Percentiles rank a stretch among this genome's conserved stretches.
Evolutionary conservation across 371 early-diverging fungal species (phyloP).

Genomic region (Phascolomyces articulosus): DNA sequence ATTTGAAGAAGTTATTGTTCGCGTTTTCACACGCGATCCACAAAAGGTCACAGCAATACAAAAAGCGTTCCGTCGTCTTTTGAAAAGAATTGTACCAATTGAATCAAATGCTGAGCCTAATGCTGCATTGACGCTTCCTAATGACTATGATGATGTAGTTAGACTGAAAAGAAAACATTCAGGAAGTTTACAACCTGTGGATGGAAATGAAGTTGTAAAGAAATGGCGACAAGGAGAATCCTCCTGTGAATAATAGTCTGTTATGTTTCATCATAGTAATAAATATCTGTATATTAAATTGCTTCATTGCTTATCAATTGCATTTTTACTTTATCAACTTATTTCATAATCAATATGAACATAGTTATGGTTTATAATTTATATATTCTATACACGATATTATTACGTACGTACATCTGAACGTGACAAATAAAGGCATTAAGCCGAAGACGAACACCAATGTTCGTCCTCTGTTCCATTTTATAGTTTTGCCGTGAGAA

Average conservation of each 20-base stretch:
- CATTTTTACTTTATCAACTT: too few species aligned
- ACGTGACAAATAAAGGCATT: too few species aligned
- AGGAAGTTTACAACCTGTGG: constrained; percentile 8
- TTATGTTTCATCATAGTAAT: too few species aligned
- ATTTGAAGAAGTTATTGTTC: constrained; percentile 72
- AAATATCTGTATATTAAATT: too few species aligned
- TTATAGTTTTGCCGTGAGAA: too few species aligned
- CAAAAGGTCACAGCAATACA: constrained; percentile 63
- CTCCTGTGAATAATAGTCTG: not conserved
- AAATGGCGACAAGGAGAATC: constrained; percentile 18
- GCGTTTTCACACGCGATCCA: constrained; percentile 68
- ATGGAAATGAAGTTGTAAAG: constrained; percentile 18
- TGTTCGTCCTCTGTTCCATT: too few species aligned
- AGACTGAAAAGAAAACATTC: constrained; percentile 21
- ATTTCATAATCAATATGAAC: too few species aligned
- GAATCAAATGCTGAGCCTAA: constrained; percentile 15
- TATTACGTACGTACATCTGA: too few species aligned
- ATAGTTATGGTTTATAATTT: too few species aligned
- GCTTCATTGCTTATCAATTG: too few species aligned
- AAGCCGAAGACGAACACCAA: too few species aligned
- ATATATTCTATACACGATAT: too few species aligned
- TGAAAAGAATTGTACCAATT: constrained; percentile 17
- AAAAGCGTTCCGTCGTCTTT: constrained; percentile 51
- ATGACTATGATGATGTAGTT: constrained; percentile 17
- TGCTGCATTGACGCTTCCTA: constrained; percentile 22